These are phyloP conservation scores for Hypoxylon sp. DNA, from an alignment of 2,329 filamentous ascomycete species.

Conservation along the genomic window DNA sequence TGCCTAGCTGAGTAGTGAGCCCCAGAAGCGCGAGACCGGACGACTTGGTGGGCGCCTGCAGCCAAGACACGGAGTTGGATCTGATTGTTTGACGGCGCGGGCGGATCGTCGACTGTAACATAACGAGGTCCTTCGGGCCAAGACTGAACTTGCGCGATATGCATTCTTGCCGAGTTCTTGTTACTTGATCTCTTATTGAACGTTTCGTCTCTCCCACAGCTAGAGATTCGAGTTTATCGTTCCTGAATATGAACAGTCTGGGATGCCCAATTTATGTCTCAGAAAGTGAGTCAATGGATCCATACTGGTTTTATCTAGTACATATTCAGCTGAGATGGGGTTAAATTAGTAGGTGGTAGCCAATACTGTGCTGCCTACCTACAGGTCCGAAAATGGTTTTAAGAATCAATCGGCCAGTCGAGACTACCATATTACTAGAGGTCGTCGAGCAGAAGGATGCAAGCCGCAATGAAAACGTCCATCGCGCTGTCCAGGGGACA, in stretches of 20 bases:
- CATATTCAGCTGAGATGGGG: not conserved
- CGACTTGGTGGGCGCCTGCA: conserved; percentile 65
- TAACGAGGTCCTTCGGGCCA: conserved; percentile 51
- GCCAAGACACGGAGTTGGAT: conserved; percentile 66
- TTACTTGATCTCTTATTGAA: not conserved
- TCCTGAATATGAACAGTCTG: not conserved
- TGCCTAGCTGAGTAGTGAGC: conserved; percentile 65
- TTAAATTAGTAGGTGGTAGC: conserved; percentile 4
- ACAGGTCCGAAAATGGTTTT: conserved; percentile 12
- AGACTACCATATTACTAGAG: conserved; percentile 15
- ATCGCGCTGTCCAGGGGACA: not conserved
- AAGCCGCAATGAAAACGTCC: conserved; percentile 1
- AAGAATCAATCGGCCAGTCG: conserved; percentile 13
- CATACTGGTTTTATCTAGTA: not conserved
- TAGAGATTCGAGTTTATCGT: not conserved
- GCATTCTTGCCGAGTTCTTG: conserved; percentile 40
- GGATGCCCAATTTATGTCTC: not conserved
- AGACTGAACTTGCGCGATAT: conserved; percentile 47
- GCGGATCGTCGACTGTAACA: conserved; percentile 53
- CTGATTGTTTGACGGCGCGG: conserved; percentile 54
- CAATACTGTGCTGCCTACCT: conserved; percentile 10
- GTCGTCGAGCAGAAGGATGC: conserved; percentile 12
- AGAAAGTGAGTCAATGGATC: not conserved
- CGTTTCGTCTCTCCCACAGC: not conserved
- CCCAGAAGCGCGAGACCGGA: conserved; percentile 65